These are phyloP conservation scores for Austroboletus niveus DNA, from an alignment of 1,284 basidiomycete genomes.

Conservation along the genomic window DNA sequence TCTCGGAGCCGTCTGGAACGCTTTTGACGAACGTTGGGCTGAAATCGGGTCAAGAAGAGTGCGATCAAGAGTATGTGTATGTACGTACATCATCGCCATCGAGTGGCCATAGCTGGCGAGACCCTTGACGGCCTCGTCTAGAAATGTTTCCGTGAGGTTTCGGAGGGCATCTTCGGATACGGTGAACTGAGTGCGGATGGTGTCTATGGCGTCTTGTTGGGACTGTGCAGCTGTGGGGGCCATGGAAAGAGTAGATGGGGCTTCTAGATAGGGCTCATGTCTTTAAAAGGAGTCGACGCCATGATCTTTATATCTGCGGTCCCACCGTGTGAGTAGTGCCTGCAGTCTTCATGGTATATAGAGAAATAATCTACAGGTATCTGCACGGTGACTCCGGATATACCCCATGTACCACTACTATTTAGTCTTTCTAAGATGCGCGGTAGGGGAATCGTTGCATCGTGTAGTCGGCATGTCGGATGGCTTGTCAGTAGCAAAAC, in stretches of 20 bases:
- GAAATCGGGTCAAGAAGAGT: slow-evolving; percentile 11
- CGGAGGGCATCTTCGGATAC: slow-evolving; percentile 61
- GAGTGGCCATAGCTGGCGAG: slow-evolving; percentile 69
- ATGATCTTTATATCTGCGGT: too few relatives aligned
- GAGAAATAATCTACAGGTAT: too few relatives aligned
- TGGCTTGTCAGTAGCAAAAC: background rate
- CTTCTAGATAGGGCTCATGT: background rate
- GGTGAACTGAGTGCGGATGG: slow-evolving; percentile 68
- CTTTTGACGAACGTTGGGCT: slow-evolving; percentile 89
- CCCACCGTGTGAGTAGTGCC: too few relatives aligned
- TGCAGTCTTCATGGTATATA: too few relatives aligned
- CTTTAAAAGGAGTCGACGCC: background rate
- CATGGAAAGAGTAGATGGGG: slow-evolving; percentile 11
- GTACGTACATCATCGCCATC: slow-evolving; percentile 84
- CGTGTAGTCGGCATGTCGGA: background rate
- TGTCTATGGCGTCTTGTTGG: slow-evolving; percentile 35
- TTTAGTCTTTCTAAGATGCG: too few relatives aligned
- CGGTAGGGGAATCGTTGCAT: background rate
- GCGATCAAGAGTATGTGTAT: slow-evolving; percentile 2
- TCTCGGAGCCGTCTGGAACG: slow-evolving; percentile 88
- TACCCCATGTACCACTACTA: too few relatives aligned
- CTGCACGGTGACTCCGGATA: too few relatives aligned
- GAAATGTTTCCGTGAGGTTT: slow-evolving; percentile 75
- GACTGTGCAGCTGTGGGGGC: slow-evolving; percentile 14
- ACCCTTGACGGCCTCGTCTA: slow-evolving; percentile 74